Percentiles rank a stretch among this genome's conserved stretches.
phyloP scores from a whole-genome alignment of 768 basidiomycete species.

The Termitomyces sp. region DNA sequence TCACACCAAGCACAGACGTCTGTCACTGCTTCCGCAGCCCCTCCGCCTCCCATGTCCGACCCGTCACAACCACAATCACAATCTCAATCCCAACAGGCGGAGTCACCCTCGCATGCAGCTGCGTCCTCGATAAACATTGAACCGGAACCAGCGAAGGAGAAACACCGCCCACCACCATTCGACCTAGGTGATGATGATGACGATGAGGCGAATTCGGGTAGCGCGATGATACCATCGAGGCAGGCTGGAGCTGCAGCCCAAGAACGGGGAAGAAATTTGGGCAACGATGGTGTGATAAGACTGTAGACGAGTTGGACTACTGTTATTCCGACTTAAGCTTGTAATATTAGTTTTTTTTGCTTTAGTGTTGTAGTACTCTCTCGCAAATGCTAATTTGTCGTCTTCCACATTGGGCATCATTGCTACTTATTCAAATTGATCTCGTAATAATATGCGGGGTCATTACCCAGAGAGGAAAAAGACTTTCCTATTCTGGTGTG shows the following conservation, averaged over 20 bases:
- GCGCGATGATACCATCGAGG: neutral
- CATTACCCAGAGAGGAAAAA: neutral
- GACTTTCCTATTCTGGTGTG: neutral
- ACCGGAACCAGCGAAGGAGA: conserved; percentile 10
- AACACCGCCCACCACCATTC: conserved; percentile 11
- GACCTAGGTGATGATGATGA: conserved; percentile 30
- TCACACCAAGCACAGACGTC: conserved; percentile 37
- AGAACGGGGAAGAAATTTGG: neutral
- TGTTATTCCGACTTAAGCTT: neutral
- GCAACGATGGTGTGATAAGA: neutral
- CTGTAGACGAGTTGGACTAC: neutral
- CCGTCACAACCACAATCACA: neutral
- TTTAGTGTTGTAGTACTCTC: neutral
- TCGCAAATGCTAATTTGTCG: no score
- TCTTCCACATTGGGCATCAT: neutral
- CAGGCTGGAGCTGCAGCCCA: neutral
- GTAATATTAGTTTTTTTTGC: neutral
- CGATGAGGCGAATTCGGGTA: conserved; percentile 10
- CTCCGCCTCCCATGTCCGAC: neutral
- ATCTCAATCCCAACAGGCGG: neutral
- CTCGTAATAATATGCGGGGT: neutral
- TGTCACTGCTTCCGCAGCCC: neutral
- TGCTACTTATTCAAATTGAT: no score
- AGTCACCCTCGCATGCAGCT: conserved; percentile 15
- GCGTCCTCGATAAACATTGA: neutral